phyloP scores from a whole-genome alignment of 1,284 basidiomycete genomes.

The Apiotrichum porosum region DNA sequence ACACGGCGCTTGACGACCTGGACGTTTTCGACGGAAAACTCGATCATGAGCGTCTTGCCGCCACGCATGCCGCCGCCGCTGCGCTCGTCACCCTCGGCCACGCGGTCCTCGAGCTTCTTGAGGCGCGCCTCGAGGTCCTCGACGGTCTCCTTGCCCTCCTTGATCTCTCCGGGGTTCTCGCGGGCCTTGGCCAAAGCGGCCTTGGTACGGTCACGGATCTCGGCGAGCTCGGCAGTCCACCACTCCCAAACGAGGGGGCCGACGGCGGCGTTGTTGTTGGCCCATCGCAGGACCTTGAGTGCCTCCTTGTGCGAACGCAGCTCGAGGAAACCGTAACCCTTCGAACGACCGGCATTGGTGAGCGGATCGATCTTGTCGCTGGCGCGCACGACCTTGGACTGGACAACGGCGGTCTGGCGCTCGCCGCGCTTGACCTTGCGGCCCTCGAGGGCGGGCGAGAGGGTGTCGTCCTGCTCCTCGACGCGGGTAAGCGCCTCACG shows the following conservation, averaged over 20 bases:
- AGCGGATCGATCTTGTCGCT: slow-evolving; percentile 79
- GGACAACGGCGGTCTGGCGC: slow-evolving; percentile 60
- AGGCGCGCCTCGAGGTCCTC: slow-evolving; percentile 51
- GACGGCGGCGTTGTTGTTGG: slow-evolving; percentile 77
- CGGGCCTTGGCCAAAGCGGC: slow-evolving; percentile 40
- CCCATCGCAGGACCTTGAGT: slow-evolving; percentile 84
- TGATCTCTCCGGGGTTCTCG: slow-evolving; percentile 4
- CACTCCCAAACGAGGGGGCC: slow-evolving; percentile 64
- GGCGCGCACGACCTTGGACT: slow-evolving; percentile 79
- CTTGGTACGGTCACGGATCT: slow-evolving; percentile 59
- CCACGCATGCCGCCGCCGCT: slow-evolving; percentile 46
- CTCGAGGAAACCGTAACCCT: slow-evolving; percentile 95
- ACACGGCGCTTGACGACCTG: slow-evolving; percentile 46
- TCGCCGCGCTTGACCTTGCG: slow-evolving; percentile 50
- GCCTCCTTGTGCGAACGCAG: slow-evolving; percentile 82
- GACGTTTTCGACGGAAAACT: slow-evolving; percentile 90
- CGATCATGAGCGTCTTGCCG: slow-evolving; percentile 69
- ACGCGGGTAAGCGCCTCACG: slow-evolving; percentile 65
- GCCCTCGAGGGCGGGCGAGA: slow-evolving; percentile 47
- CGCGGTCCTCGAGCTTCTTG: slow-evolving; percentile 42
- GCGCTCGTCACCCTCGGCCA: slow-evolving; percentile 38
- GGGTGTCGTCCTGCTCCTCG: slow-evolving; percentile 58
- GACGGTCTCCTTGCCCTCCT: slow-evolving; percentile 34
- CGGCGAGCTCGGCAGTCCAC: slow-evolving; percentile 76
- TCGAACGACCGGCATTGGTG: slow-evolving; percentile 78